Base-by-base conservation (phyloP, 345 rosid species). In the Camelina sativa region DNA sequence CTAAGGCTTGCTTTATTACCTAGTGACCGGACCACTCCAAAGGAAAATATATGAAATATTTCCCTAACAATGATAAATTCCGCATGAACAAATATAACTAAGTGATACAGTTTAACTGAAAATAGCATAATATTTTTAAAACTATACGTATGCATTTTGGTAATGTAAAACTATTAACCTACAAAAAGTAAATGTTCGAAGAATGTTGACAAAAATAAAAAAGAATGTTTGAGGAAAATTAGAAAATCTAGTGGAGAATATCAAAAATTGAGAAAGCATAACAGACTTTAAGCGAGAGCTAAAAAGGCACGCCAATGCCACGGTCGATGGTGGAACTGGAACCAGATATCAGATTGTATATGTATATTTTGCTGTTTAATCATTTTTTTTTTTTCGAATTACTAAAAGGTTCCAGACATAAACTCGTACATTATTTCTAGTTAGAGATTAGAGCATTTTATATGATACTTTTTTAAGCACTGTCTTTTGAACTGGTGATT, bases 241-340 rank as follows among this genome's bases (percentile, higher is more conserved):
- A 48, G 52, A 16, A 47, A 47, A 47, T 47, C 52, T 48, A 16
- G 52, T 8, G 22, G 52, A 48, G 52, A 48, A 48, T 11, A 48
- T 11, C 22, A 48, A 11, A 48, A 16, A 48, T 48, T 48, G 52
- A 48, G 52, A 48, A 47, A 44, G 53, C 53, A 48, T 16, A 48
- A 16, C 4, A 48, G 53, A 48, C 22, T 16, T 48, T 17, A 48
- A 48, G 53, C 22, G 22, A 48, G 53, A 17, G 53, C 53, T 48
- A 48, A 5, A 48, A 48, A 17, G 53, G 53, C 53, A 48, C 53
- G 53, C 53, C 22, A 17, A 8, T 17, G 12, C 17, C 5, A 48
- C 19, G 53, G 53, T 8, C 53, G 56, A 51, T 19, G 28, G 56
- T 20, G 56, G 28, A 51, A 51, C 56, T 20, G 56, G 28, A 51